These are phyloP conservation scores for Tillandsia fasciculata DNA, from an alignment of 176 grass and related monocot genomes.

Conservation along the genomic window DNA sequence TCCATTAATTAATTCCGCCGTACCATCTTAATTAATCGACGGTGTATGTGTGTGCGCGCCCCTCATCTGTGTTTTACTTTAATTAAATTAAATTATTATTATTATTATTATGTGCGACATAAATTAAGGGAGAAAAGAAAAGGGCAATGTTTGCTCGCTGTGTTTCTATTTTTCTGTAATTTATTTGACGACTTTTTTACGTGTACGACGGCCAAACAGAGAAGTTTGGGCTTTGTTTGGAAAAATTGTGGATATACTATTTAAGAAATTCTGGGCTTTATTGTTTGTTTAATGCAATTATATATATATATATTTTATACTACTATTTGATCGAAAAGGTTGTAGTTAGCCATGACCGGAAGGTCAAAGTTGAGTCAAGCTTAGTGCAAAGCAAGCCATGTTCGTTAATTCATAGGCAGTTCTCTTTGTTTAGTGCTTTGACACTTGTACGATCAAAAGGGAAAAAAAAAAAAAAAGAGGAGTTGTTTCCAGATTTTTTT, in stretches of 20 bases:
- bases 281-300: not conserved
- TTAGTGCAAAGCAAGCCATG: not conserved
- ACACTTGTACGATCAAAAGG: no score
- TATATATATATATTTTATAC: no score
- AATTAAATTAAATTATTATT: not conserved
- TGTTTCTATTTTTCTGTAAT: slow-evolving; percentile 6
- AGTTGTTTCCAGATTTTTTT: no score
- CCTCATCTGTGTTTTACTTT: not conserved
- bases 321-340: no score
- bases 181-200: slow-evolving; percentile 4
- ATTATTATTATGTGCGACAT: not conserved
- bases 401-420: no score
- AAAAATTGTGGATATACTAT: slow-evolving; percentile 10
- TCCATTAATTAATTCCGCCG: slow-evolving; percentile 1
- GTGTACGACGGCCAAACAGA: not conserved
- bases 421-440: no score
- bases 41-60: not conserved
- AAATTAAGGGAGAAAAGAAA: slow-evolving; percentile 1
- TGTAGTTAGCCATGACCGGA: not conserved
- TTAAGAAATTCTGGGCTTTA: not conserved
- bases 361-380: not conserved
- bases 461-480: no score
- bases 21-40: slow-evolving; percentile 7
- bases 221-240: slow-evolving; percentile 10
- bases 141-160: slow-evolving; percentile 8